phyloP scores from a whole-genome alignment of 106 monocot genomes.

The Dactylorhiza incarnata region DNA sequence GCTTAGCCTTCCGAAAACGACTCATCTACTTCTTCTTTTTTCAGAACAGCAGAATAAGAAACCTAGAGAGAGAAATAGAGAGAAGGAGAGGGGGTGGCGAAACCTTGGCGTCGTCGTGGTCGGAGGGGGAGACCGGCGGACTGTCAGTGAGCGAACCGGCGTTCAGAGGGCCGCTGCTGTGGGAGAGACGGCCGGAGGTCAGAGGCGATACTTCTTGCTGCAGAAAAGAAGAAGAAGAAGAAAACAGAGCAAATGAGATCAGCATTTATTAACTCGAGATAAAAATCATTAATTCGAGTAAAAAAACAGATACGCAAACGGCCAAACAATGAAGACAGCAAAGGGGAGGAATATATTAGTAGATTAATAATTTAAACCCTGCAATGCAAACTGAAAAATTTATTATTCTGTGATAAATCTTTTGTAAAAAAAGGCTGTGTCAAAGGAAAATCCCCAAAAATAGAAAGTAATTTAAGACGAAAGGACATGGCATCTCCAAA shows the following conservation, averaged over 20 bases:
- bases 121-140: conserved; percentile 22
- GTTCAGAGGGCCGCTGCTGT: conserved; percentile 71
- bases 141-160: conserved; percentile 25
- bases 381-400: too few species aligned
- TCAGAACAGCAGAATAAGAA: conserved; percentile 3
- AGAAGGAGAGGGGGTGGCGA: background rate
- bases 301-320: too few species aligned
- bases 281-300: too few species aligned
- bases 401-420: too few species aligned
- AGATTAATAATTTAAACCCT: too few species aligned
- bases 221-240: background rate
- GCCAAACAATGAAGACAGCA: too few species aligned
- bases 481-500: background rate
- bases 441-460: background rate
- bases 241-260: background rate
- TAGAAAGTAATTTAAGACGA: background rate
- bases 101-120: conserved; percentile 16
- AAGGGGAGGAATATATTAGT: too few species aligned
- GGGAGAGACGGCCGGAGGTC: conserved; percentile 63
- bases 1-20: conserved; percentile 2
- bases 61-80: background rate
- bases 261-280: too few species aligned
- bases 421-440: too few species aligned
- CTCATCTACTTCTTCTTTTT: background rate
- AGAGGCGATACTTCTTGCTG: conserved; percentile 63